These are phyloP conservation scores for Nepenthes mirabilis DNA, from an alignment of 148 eudicot genomes.

Conservation along the genomic window DNA sequence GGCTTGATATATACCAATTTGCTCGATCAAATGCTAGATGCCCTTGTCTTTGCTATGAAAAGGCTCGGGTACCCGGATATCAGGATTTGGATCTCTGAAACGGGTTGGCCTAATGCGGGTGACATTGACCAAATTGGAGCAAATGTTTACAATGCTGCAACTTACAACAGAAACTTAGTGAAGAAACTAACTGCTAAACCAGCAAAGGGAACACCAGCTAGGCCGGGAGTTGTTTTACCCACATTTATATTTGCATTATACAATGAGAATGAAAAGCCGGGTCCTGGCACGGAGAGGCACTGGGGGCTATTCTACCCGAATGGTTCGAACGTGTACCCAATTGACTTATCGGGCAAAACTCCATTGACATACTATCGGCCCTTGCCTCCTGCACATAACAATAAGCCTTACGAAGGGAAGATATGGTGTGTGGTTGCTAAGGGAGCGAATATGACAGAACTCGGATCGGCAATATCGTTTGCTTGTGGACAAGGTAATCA, in stretches of 20 bases:
- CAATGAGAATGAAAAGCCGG: constrained; percentile 72
- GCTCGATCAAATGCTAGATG: constrained; percentile 80
- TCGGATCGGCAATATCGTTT: constrained; percentile 43
- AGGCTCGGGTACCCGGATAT: constrained; percentile 44
- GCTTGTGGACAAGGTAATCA: constrained; percentile 86
- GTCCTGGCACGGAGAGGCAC: constrained; percentile 81
- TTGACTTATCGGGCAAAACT: constrained; percentile 63
- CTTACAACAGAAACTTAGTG: constrained; percentile 62
- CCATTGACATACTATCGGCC: constrained; percentile 24
- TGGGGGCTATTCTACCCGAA: constrained; percentile 77
- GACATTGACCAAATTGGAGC: constrained; percentile 72
- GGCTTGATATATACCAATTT: constrained; percentile 48
- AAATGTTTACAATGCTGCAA: constrained; percentile 67
- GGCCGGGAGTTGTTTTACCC: constrained; percentile 63
- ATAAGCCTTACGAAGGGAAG: constrained; percentile 60
- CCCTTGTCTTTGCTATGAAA: constrained; percentile 61
- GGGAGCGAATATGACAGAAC: constrained; percentile 43
- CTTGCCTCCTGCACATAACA: constrained; percentile 38
- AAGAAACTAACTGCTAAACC: constrained; percentile 54
- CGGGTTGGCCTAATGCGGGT: constrained; percentile 90
- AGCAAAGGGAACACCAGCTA: constrained; percentile 62
- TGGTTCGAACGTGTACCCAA: constrained; percentile 34
- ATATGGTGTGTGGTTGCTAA: constrained; percentile 67
- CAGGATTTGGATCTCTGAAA: constrained; percentile 59
- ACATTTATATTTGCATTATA: constrained; percentile 56